Base-by-base conservation (phyloP, 2,329 filamentous ascomycete species). In the Xylaria sp. region DNA sequence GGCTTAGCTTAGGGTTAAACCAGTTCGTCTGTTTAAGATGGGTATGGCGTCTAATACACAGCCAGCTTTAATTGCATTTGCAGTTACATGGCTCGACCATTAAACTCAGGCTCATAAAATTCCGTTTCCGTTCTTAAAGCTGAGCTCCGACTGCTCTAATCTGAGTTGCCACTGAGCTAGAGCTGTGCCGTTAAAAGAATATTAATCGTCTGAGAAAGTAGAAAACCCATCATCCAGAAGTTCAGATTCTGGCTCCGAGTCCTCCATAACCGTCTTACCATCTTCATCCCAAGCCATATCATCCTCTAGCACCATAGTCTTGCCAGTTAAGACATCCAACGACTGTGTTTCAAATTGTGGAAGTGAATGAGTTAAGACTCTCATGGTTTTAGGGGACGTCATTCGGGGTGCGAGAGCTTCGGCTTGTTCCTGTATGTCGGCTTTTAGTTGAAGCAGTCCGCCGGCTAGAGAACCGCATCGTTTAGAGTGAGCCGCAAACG, bases 321-420 rank as follows among this genome's bases (percentile, higher is more conserved):
- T 62, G 38, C 59, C 59, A 21, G 43, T 62, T 35, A 62, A 57
- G 29, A 58, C 33, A 23, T 58, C 59, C 3, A 58, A 54, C 15
- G 59, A 62, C 8, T 21, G 54, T 40, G 4, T 38, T 31, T 56
- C 10, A n/a, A 52, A 47, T 6, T 25, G 6, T n/a, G 54, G 59
- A 33, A 58, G 47, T 37, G 48, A 48, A 38, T 58, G 54, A 25
- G 59, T 40, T 11, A 62, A 19, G 25, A 62, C 11, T 21, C 53
- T 58, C 33, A 58, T 13, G 38, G 8, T 41, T 58, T 48, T 53
- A 35, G 59, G 59, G 10, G 53, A 53, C 15, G 13, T 25, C 56
- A 59, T 59, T 19, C 40, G 56, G 17, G 48, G 19, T 27, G 31
- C 41, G 9, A 59, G 56, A 47, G 48, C 48, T 37, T 59, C n/a